phyloP scores from a whole-genome alignment of 805 yeast genomes.

The Lipomyces kockii region DNA sequence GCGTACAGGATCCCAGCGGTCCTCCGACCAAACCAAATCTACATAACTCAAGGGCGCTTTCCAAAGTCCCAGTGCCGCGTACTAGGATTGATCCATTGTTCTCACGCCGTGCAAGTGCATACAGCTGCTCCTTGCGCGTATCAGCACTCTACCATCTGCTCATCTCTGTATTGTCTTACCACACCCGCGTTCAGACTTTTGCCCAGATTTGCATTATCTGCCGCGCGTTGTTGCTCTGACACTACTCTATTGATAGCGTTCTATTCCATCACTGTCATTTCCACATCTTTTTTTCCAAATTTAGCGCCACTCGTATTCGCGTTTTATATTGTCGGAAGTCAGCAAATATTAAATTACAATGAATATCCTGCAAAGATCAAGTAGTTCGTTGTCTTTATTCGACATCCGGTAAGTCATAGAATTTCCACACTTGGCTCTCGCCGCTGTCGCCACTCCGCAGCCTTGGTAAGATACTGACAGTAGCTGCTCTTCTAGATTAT shows the following conservation, averaged over 20 bases:
- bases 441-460: background rate
- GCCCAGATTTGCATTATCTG: background rate
- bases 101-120: too few relatives aligned
- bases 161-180: background rate
- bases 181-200: background rate
- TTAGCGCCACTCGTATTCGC: background rate
- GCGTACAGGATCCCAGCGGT: background rate
- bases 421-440: too few relatives aligned
- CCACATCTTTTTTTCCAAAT: background rate
- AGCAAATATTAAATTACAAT: constrained; percentile 15
- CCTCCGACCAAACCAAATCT: background rate
- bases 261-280: background rate
- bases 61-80: background rate
- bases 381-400: constrained; percentile 49
- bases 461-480: background rate
- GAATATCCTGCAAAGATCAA: constrained; percentile 40
- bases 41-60: too few relatives aligned
- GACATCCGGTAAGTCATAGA: constrained; percentile 48
- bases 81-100: background rate
- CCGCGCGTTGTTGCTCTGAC: background rate
- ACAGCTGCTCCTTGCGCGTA: background rate
- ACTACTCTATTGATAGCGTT: background rate
- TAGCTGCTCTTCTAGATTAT: constrained; percentile 49
- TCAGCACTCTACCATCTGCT: background rate
- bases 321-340: background rate